Conservation (phyloP, 306 rosid genomes). For the Biancaea sappan region DNA sequence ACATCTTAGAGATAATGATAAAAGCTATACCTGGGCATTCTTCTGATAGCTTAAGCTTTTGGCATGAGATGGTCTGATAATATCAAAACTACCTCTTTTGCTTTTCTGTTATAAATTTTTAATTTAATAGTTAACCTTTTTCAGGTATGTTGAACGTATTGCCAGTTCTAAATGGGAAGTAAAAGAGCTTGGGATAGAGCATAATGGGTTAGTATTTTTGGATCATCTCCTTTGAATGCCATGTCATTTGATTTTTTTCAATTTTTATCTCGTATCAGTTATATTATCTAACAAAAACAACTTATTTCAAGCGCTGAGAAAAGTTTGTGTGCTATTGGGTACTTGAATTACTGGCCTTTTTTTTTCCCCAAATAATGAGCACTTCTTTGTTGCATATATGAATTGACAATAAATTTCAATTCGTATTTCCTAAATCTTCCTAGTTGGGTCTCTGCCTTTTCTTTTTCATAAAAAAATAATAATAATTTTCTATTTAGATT, state of each 20-base stretch:
- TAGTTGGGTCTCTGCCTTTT: neutral
- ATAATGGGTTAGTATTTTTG: conserved; percentile 81
- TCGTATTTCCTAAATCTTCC: neutral
- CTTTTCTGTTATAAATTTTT: conserved; percentile 11
- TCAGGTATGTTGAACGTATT: conserved; percentile 91
- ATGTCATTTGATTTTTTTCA: conserved; percentile 12
- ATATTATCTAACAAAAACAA: conserved; percentile 1
- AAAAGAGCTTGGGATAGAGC: conserved; percentile 94
- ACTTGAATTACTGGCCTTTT: conserved; percentile 3
- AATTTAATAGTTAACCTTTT: conserved; percentile 10
- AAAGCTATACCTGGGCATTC: neutral
- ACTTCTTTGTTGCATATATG: neutral
- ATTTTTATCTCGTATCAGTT: conserved; percentile 24
- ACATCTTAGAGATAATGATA: neutral
- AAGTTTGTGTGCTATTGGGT: conserved; percentile 12
- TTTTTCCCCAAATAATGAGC: conserved; percentile 14
- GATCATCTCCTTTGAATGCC: conserved; percentile 25
- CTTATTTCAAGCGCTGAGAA: neutral
- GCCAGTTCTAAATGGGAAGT: conserved; percentile 96
- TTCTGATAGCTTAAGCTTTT: neutral
- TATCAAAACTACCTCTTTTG: conserved; percentile 12
- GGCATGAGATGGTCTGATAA: neutral
- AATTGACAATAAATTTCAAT: neutral
- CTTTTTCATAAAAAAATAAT: neutral
- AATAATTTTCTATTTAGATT: neutral